Base-by-base conservation (phyloP, 2,329 filamentous ascomycete species). In the Curvularia spicifera region DNA sequence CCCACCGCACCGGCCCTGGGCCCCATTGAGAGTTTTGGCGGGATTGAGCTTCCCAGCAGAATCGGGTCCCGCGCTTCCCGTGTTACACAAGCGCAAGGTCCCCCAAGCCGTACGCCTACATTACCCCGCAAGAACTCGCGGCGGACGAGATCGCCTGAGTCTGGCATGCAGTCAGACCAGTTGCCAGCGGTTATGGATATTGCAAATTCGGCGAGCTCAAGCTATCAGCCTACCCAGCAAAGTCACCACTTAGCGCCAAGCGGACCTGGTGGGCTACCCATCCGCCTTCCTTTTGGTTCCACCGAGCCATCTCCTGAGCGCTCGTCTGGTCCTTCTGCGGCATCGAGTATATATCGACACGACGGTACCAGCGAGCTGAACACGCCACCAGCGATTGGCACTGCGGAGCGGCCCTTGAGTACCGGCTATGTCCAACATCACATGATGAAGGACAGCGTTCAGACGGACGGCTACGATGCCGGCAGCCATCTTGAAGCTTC, bases 91-190 rank as follows among this genome's bases (percentile, higher is more conserved):
- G 53, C 57, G 12, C 57, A 45, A 40, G 65, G 61, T 2, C 51
- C 61, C 7, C 67, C 66, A 26, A 68, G 59, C 31, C 79, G 78
- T 57, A 67, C 75, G 50, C 71, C 77, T 65, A 80, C 63, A 49
- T 77, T 93, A 31, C 90, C 91, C 2, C 83, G 90, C 29, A 91
- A 89, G 77, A 92, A 89, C 71, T 93, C 90, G 0, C 87, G 71
- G 42, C 63, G 76, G 1, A 70, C 71, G 5, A 56, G 51, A 20
- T 73, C 73, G 15, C 71, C 66, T 0, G 76, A 77, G 5, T 59
- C 60, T 6, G 68, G 71, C 4, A 55, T 70, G 5, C 48, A 73
- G 1, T 65, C 70, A 9, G 66, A 65, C 3, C 67, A 73, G 26
- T 45, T 77, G 9, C 72, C 76, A 4, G 69, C 69, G 6, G 70